Base-by-base conservation (phyloP, 179 eudicot genomes). In the Spergularia azorica region DNA sequence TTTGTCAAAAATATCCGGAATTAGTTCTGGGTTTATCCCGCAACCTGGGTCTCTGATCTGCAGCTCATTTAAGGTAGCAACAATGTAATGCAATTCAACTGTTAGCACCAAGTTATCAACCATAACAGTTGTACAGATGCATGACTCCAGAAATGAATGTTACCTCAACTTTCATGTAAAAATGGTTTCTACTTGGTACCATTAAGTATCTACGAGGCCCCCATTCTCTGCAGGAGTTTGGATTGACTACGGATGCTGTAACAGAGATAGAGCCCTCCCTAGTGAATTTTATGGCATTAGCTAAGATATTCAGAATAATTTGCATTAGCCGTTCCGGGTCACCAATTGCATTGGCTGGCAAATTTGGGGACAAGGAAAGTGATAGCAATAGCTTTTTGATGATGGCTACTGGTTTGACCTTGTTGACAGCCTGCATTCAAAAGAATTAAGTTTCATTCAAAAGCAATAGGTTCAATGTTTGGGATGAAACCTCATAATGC, bases 41-140 rank as follows among this genome's bases (percentile, higher is more conserved):
- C 88, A 83, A 12, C 96, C 96, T 14, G 89, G 83, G 81, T 91
- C 97, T 80, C 84, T 84, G 54, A 90, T 86, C 97, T 91, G 85
- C 77, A 78, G 41, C 32, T 36, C 55, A 77, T 1, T 46, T 32
- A 18, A 55, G 66, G 52, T 63, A 71, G 60, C 64, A 56, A 41
- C 16, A n/a, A 56, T 12, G 60, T 26, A 26, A 26, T 26, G 32
- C 32, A 26, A 26, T 26, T 26, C 32, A 26, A 26, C 32, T 26
- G 32, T 1, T n/a, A 38, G 11, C 8, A 65, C 15, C 46, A 65
- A 14, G 6, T 38, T 11, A 65, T 20, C 41, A 38, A 7, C 67
- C 2, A 39, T 12, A 63, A 43, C 14, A 39, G 9, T 4, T 39
- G 2, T 66, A 65, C n/a, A 75, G 10, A 51, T 48, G 12, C 39